Percentiles rank a stretch among this genome's conserved stretches.
Evolutionary conservation across 164 flowering plant species (phyloP).

Genomic region (Paratinospora sagittata): DNA sequence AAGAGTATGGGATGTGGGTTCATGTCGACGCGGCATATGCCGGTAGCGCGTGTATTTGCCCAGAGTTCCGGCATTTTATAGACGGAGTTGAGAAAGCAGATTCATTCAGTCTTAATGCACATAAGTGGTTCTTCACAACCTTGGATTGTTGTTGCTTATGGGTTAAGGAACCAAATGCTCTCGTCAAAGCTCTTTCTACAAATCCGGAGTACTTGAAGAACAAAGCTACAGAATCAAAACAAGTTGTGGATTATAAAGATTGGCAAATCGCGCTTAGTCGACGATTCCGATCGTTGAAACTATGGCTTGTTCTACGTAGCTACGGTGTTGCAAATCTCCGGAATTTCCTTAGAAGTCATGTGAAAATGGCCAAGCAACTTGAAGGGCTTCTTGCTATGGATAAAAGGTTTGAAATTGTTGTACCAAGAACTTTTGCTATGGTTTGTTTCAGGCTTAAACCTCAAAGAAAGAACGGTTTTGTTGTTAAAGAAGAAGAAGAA

Average conservation of each 20-base stretch:
- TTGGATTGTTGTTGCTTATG: conserved; percentile 68
- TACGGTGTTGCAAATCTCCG: conserved; percentile 50
- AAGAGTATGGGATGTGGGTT: conserved; percentile 32
- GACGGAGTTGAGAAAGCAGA: conserved; percentile 53
- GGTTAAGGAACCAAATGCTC: conserved; percentile 48
- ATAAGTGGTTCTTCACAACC: conserved; percentile 65
- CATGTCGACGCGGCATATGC: conserved; percentile 68
- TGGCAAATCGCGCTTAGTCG: conserved; percentile 66
- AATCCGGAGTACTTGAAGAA: conserved; percentile 55
- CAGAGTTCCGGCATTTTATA: conserved; percentile 51
- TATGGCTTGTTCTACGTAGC: conserved; percentile 59
- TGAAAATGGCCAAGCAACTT: conserved; percentile 52
- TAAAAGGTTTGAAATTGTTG: conserved; percentile 55
- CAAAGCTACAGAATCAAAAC: conserved; percentile 42
- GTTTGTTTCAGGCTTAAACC: conserved; percentile 43
- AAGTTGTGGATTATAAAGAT: conserved; percentile 67
- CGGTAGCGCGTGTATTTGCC: conserved; percentile 63
- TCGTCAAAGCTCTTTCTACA: conserved; percentile 44
- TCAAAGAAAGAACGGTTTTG: no score
- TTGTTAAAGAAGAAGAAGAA: no score
- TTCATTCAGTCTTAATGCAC: conserved; percentile 67
- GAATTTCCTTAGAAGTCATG: conserved; percentile 39
- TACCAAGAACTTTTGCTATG: conserved; percentile 42
- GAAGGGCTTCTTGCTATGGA: conserved; percentile 41
- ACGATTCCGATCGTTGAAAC: conserved; percentile 52